Conservation (phyloP, 805 yeast genomes). For the Candida easanensis region DNA sequence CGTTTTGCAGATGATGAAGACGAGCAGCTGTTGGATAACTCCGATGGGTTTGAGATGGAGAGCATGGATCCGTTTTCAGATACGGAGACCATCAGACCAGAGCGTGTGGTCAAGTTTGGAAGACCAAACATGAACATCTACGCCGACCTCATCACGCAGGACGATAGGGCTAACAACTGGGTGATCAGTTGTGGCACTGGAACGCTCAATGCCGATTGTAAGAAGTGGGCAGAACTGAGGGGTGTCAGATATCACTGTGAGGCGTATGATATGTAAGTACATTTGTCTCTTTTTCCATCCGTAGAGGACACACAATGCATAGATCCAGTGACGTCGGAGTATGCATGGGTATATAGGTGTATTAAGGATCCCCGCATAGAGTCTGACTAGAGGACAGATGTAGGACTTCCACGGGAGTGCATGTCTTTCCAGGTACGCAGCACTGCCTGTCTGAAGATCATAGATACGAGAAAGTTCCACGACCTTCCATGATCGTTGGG, state of each 20-base stretch:
- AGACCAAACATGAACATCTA: slow-evolving; percentile 40
- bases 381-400: no score
- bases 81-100: slow-evolving; percentile 1
- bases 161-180: slow-evolving; percentile 41
- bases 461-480: no score
- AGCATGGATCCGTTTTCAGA: slow-evolving; percentile 24
- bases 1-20: slow-evolving; percentile 10
- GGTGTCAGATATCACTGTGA: slow-evolving; percentile 43
- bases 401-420: no score
- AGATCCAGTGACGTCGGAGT: no score
- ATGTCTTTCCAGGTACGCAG: no score
- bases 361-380: no score
- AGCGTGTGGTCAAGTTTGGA: slow-evolving; percentile 24
- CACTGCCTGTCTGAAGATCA: no score
- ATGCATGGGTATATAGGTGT: no score
- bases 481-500: no score
- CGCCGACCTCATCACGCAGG: slow-evolving; percentile 29
- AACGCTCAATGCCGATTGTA: slow-evolving; percentile 39
- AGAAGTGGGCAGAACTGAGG: slow-evolving; percentile 34
- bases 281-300: no score
- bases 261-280: slow-evolving; percentile 30
- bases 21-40: slow-evolving; percentile 20
- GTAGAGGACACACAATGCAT: no score
- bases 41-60: slow-evolving; percentile 25
- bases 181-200: slow-evolving; percentile 59